A percentile compares a stretch with the other conserved stretches of the same genome.
These are phyloP conservation scores for Diaporthe longicolla DNA, from an alignment of 2,329 filamentous ascomycete species.

Conservation along the genomic window DNA sequence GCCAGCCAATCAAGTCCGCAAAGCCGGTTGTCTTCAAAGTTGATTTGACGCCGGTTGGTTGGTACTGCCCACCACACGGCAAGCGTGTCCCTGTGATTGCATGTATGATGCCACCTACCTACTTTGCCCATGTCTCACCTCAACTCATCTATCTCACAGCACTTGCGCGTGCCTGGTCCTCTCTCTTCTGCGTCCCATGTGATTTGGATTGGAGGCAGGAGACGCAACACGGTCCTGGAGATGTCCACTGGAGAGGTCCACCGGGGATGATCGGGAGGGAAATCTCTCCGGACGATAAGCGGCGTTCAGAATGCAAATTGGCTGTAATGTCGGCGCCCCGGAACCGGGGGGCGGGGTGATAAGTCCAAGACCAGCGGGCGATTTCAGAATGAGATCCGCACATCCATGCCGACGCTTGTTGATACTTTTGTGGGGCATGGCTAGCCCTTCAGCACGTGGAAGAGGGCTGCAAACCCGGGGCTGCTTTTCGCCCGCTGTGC, in stretches of 20 bases:
- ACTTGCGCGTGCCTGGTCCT: slow-evolving; percentile 8
- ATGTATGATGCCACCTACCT: slow-evolving; percentile 3
- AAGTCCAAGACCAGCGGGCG: neutral
- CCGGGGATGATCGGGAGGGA: neutral
- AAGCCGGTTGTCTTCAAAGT: neutral
- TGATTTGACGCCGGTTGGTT: slow-evolving; percentile 29
- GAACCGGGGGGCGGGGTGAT: too few relatives aligned
- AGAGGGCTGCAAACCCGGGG: neutral
- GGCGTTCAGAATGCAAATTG: neutral
- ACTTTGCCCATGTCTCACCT: slow-evolving; percentile 17
- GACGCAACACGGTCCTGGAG: neutral
- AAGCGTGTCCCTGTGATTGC: slow-evolving; percentile 11
- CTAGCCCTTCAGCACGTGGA: slow-evolving; percentile 11
- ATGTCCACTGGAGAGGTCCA: neutral
- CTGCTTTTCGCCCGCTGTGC: slow-evolving; percentile 13
- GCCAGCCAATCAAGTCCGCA: slow-evolving; percentile 20
- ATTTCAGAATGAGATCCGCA: neutral
- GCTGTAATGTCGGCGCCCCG: neutral
- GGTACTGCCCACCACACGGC: slow-evolving; percentile 22
- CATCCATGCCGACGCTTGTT: neutral
- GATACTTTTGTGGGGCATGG: slow-evolving; percentile 2
- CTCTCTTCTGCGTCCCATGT: slow-evolving; percentile 1
- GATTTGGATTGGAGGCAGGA: neutral
- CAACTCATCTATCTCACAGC: slow-evolving; percentile 18
- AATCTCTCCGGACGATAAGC: neutral